Evolutionary conservation across 164 flowering plant species (phyloP).

Genomic region (Litsea cubeba): DNA sequence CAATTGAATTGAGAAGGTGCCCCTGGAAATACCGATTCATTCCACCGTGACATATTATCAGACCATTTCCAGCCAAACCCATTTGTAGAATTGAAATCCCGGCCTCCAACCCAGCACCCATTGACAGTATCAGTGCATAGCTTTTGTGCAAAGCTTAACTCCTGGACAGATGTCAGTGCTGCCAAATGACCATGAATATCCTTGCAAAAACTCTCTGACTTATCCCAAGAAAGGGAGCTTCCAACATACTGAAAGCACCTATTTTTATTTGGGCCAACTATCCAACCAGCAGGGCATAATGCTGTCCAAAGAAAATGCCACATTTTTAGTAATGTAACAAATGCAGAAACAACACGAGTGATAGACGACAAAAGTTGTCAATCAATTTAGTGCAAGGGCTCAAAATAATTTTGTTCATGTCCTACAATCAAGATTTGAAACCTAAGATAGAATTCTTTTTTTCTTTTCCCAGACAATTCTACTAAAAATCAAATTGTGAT

Average conservation of each 20-base stretch:
- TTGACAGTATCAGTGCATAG: constrained; percentile 33
- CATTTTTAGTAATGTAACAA: not conserved
- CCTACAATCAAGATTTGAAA: not conserved
- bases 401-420: not conserved
- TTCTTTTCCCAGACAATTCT: too few relatives aligned
- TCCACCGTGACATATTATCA: constrained; percentile 53
- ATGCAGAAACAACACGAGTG: not conserved
- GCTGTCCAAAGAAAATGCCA: constrained; percentile 25
- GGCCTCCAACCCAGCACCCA: constrained; percentile 90
- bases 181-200: constrained; percentile 59
- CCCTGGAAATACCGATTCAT: constrained; percentile 36
- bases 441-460: too few relatives aligned
- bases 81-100: constrained; percentile 25
- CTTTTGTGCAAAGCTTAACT: constrained; percentile 44
- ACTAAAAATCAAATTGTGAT: too few relatives aligned
- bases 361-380: not conserved
- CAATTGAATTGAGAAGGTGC: constrained; percentile 30
- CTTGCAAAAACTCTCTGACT: constrained; percentile 49
- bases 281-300: constrained; percentile 66
- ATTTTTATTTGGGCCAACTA: constrained; percentile 34
- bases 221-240: constrained; percentile 49
- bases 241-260: constrained; percentile 43
- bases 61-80: constrained; percentile 78
- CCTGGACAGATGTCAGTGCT: constrained; percentile 47
- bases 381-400: too few relatives aligned